Evolutionary conservation across 2,329 filamentous ascomycete species (phyloP).

Genomic region (Fonsecaea pedrosoi): DNA sequence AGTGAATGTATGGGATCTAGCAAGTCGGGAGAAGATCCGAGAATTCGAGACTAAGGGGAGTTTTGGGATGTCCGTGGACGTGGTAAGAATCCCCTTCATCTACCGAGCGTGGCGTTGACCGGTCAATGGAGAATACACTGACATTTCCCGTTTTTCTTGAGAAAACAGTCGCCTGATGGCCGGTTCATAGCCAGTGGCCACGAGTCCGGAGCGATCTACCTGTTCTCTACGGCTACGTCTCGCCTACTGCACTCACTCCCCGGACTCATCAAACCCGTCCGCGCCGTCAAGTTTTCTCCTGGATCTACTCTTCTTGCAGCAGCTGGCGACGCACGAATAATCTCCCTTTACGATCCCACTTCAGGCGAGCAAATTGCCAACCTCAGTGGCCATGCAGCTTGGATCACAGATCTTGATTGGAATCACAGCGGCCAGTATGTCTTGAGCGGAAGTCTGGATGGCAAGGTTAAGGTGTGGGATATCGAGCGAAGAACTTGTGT

Average conservation of each 20-base stretch:
- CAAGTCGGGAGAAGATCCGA: conserved; percentile 68
- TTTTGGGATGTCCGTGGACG: conserved; percentile 86
- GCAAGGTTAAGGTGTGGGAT: conserved; percentile 96
- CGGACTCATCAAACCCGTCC: conserved; percentile 82
- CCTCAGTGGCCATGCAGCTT: conserved; percentile 77
- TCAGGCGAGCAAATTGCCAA: conserved; percentile 93
- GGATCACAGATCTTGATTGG: conserved; percentile 93
- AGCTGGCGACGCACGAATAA: conserved; percentile 85
- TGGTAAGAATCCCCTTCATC: conserved; percentile 57
- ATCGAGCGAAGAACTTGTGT: conserved; percentile 84
- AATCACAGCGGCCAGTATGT: conserved; percentile 91
- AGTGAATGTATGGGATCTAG: conserved; percentile 83
- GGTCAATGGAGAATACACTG: background rate
- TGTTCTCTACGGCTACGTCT: conserved; percentile 86
- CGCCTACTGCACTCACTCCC: conserved; percentile 84
- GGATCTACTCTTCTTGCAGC: conserved; percentile 83
- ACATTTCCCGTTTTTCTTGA: background rate
- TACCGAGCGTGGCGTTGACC: background rate
- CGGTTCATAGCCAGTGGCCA: conserved; percentile 89
- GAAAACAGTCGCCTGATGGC: conserved; percentile 67
- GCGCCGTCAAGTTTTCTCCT: conserved; percentile 86
- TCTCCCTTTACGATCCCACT: conserved; percentile 88
- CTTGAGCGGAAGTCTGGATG: conserved; percentile 85
- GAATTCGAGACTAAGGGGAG: conserved; percentile 92
- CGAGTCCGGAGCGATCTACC: conserved; percentile 87